Evolutionary conservation across 495 filamentous ascomycete genomes (phyloP), one percentile per base, ranked within the genome.

Genomic region (Oleoguttula mirabilis): DNA sequence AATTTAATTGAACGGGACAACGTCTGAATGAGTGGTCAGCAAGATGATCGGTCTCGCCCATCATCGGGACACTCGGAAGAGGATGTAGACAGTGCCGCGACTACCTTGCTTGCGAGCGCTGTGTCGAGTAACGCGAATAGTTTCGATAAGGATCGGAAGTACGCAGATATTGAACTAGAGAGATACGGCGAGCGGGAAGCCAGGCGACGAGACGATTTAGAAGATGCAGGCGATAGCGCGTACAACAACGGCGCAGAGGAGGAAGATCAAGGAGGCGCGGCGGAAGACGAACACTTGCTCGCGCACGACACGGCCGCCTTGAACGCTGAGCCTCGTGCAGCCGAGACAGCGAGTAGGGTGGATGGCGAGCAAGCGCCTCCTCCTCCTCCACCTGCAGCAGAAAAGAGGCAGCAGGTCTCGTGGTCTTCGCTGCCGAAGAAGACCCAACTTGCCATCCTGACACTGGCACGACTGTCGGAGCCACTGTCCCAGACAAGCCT

Each of bases 401-500:
- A 41, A 10, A 60, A 60, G 35, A 45, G 49, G 14, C 39, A 52
- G 11, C 52, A 41, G 1, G 58, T 64, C n/a, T 56, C 63, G 43
- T 66, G 63, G 63, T 42, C 39, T 10, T 53, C 60, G 35, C 63
- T 92, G 1, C 84, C 84, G 1, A 66, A 71, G 39, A 88, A 86
- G 51, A 66, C 73, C 44, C 84, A 92, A 57, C 66, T 92, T 41
- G 60, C 77, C 3, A 75, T 90, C 44, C 64, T 92, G 37, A 82
- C 80, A 0, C 62, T 86, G 28, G 74, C 83, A 7, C 71, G 84
- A 22, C 63, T 90, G 22, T 83, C 82, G 16, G 84, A 90, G 54
- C 84, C 84, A 3, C 65, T 90, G 11, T 76, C 82, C 0, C 80
- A 87, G 55, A 86, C 80, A 1, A 82, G 76, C 33, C 61, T 90